A percentile compares a stretch with the other conserved stretches of the same genome.
Conservation (phyloP, 345 rosid genomes). For the Linum tenue region DNA sequence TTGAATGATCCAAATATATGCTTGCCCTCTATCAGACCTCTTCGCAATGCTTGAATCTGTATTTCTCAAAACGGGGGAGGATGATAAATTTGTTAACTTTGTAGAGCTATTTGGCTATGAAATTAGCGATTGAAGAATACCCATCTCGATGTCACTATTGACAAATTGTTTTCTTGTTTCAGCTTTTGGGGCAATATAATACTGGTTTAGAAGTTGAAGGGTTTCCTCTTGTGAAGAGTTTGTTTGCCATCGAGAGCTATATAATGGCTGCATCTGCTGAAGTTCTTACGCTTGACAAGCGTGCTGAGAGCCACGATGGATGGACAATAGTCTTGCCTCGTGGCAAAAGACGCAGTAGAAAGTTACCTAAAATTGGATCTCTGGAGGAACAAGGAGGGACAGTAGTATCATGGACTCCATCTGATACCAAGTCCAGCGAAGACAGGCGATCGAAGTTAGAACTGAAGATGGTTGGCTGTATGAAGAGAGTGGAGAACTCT, state of each 20-base stretch:
- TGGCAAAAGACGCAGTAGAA: slow-evolving; percentile 37
- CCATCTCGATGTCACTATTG: no score
- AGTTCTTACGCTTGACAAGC: slow-evolving; percentile 21
- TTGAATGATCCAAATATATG: no score
- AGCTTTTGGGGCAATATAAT: no score
- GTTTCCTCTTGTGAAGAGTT: not conserved
- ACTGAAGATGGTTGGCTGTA: slow-evolving; percentile 39
- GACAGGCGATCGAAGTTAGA: slow-evolving; percentile 43
- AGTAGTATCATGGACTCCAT: slow-evolving; percentile 33
- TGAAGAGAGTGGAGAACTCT: slow-evolving; percentile 46
- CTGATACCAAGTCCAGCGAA: slow-evolving; percentile 36
- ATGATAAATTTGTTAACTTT: no score
- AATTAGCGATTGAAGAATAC: no score
- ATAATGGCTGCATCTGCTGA: slow-evolving; percentile 41
- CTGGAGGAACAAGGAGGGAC: slow-evolving; percentile 24
- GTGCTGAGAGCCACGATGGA: slow-evolving; percentile 30
- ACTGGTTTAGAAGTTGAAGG: no score
- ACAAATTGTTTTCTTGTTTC: no score
- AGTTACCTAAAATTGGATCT: slow-evolving; percentile 13
- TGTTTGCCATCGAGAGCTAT: not conserved
- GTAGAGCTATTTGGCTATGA: no score
- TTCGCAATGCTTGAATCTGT: no score
- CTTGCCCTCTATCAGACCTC: no score
- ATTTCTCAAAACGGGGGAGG: no score
- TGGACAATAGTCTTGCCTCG: slow-evolving; percentile 74